phyloP scores from a whole-genome alignment of 2,329 filamentous ascomycete genomes.

The Colletotrichum costaricense region DNA sequence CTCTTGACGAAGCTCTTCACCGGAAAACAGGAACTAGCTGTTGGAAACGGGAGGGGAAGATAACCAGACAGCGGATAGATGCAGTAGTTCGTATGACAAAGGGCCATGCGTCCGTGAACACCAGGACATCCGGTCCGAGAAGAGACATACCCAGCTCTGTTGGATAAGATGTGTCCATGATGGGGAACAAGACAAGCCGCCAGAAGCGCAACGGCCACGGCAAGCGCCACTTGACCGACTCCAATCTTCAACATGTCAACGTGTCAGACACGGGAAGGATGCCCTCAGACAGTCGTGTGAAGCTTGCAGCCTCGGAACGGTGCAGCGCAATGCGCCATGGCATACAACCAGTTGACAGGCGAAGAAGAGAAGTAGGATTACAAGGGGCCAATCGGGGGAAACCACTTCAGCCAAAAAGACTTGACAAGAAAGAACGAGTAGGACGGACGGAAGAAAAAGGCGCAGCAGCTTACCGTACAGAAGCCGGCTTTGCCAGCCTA shows the following conservation, averaged over 20 bases:
- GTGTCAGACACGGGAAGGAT: neutral
- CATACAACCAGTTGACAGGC: neutral
- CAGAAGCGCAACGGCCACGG: neutral
- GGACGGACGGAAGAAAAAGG: neutral
- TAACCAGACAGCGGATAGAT: neutral
- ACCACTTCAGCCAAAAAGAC: neutral
- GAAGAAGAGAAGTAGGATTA: neutral
- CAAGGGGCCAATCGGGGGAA: conserved; percentile 15
- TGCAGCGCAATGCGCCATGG: conserved; percentile 6
- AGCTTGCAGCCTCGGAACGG: neutral
- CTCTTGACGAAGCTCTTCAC: neutral
- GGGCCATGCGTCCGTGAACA: neutral
- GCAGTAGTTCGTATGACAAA: neutral
- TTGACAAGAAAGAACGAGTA: neutral
- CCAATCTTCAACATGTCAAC: neutral
- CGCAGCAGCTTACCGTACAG: conserved; percentile 24
- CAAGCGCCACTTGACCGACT: conserved; percentile 20
- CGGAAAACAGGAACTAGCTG: neutral
- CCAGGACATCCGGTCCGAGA: neutral
- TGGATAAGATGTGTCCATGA: neutral
- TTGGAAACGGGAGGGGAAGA: neutral
- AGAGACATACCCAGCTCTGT: conserved; percentile 7
- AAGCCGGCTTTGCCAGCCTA: conserved; percentile 7
- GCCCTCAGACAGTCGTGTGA: neutral
- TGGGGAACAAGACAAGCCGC: neutral